Evolutionary conservation across 805 yeast genomes (phyloP), one percentile per base, ranked within the genome.

Genomic region (Sungouiella thailandica): DNA sequence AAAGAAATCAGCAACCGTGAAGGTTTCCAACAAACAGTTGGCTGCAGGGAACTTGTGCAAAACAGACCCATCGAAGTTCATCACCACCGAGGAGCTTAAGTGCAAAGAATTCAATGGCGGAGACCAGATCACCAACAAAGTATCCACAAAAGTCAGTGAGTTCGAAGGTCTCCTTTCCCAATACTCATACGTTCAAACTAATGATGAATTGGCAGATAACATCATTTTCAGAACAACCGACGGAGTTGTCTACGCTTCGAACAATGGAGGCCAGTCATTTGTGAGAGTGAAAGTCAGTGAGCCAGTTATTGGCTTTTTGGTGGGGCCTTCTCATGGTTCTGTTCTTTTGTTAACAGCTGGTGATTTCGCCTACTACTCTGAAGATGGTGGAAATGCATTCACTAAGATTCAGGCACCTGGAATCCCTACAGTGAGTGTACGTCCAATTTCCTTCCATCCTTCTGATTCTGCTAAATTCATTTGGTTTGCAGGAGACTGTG

Each of bases 401-500:
- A 43, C 49, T 7, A 57, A 58, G 23, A 49, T 70, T 24, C 52
- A 62, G 5, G 64, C 76, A 6, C 74, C 14, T 60, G 66, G 13
- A 66, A 78, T 11, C 57, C 65, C 37, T 57, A 58, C 23, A 31
- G 40, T 23, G 58, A 57, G 4, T 46, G 49, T 19, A 43, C 30
- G 63, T 26, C 68, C 75, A 1, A 50, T 88, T 25, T 62, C 76
- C 9, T 89, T 87, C 65, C 80, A 82, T 54, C 76, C 79, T 17
- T 58, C 58, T 5, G 69, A 76, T 39, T 50, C 72, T 1, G 58
- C 72, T 6, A 70, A 76, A 51, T 76, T 87, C 46, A 78, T 93
- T 23, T 82, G 83, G 71, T 72, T 74, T 45, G 84, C 93, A 4
- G 74, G 73, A 28, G 71, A 72, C 11, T 83, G 95, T 57, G 72